A percentile compares a stretch with the other conserved stretches of the same genome.
These are phyloP conservation scores for Cercospora sp. DNA, from an alignment of 2,329 filamentous ascomycete species.

Conservation along the genomic window DNA sequence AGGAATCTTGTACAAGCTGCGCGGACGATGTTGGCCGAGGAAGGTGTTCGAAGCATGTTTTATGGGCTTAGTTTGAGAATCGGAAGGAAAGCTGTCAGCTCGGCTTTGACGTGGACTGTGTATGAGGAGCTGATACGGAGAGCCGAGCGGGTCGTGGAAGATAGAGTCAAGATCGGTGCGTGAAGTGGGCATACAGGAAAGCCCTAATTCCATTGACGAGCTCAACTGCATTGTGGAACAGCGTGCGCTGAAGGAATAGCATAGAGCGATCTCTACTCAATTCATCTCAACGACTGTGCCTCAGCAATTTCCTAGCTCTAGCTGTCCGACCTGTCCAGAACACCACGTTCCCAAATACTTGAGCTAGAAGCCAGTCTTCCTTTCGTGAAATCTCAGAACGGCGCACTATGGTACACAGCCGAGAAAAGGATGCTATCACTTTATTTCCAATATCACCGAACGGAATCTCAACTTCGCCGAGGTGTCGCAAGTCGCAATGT, in stretches of 20 bases:
- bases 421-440: not conserved
- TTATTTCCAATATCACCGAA: constrained; percentile 1
- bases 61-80: constrained; percentile 85
- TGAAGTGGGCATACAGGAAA: not conserved
- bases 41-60: constrained; percentile 77
- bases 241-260: not conserved
- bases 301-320: too few species aligned
- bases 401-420: not conserved
- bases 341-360: not conserved
- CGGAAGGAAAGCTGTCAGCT: constrained; percentile 86
- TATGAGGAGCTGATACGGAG: constrained; percentile 90
- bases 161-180: constrained; percentile 9
- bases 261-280: not conserved
- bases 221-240: not conserved
- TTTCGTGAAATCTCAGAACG: not conserved
- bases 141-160: constrained; percentile 53
- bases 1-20: constrained; percentile 78
- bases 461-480: not conserved
- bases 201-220: not conserved
- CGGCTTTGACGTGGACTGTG: constrained; percentile 93
- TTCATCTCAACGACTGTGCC: not conserved
- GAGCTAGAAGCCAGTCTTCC: not conserved
- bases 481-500: not conserved
- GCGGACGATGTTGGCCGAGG: constrained; percentile 75
- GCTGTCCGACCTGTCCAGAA: not conserved